Base-by-base conservation (phyloP, 78 protist genomes). In the Abeoforma whisleri region DNA sequence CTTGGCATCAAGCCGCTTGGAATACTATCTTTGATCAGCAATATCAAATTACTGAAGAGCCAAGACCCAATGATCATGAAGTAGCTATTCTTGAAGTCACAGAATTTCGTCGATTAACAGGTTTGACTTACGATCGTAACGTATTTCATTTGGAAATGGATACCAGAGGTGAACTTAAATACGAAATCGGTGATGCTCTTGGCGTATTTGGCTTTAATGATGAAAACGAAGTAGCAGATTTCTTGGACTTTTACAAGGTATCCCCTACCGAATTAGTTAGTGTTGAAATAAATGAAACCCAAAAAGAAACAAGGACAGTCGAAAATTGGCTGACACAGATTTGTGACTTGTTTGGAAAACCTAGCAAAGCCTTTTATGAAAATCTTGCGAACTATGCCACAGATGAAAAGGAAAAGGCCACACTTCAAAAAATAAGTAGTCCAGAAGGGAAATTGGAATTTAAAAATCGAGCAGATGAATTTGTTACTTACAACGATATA, bases 101-200 rank as follows among this genome's bases (percentile, higher is more conserved):
- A 12, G 81, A 84, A 84, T 77, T 76, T 69, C 31, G 31, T 34
- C 90, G 85, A 5, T 85, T 87, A 36, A 90, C 92, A 0, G 82
- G 89, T 25, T 68, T 32, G 68, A 77, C 32, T 40, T 90, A 90
- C 90, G 85, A 87, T 74, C 81, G 92, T 34, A 80, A 86, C 38
- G 86, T 87, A 73, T 80, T 88, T 74, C 89, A 91, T 84, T 19
- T 91, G 39, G 91, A 91, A 62, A 16, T 91, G 23, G 93, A 91
- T 80, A 81, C 57, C 2, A 0, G 57, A 1, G 89, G 72, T 35
- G 76, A 87, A 1, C 22, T 84, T 39, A 0, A 1, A 30, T 90
- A 90, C 82, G 75, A 81, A 30, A 85, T 87, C 25, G 95, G 95
- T 19, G 95, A 93, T 81, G 92, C 90, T 8, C 84, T 91, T 1